phyloP scores from a whole-genome alignment of 1,284 basidiomycete genomes.

The Pseudozyma flocculosa region DNA sequence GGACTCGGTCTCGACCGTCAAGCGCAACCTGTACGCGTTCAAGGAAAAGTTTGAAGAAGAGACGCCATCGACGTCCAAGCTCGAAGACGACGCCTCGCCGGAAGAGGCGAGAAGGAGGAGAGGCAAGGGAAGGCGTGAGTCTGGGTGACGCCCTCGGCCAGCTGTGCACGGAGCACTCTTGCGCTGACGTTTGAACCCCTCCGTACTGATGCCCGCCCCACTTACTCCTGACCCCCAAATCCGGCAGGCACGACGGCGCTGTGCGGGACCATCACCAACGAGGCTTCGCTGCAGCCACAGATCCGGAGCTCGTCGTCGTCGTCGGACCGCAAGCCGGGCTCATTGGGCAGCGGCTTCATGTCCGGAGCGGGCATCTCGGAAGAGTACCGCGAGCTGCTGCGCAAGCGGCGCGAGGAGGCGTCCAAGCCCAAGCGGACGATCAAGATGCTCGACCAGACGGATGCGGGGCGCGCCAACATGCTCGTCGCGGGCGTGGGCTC shows the following conservation, averaged over 20 bases:
- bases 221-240: neutral
- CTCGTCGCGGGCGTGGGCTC: slow-evolving; percentile 49
- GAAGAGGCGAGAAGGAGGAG: slow-evolving; percentile 2
- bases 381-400: slow-evolving; percentile 60
- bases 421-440: slow-evolving; percentile 60
- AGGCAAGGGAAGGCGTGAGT: slow-evolving; percentile 6
- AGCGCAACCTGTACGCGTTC: slow-evolving; percentile 53
- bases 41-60: slow-evolving; percentile 35
- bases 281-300: slow-evolving; percentile 50
- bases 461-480: slow-evolving; percentile 58
- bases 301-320: slow-evolving; percentile 9
- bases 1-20: slow-evolving; percentile 28
- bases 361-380: slow-evolving; percentile 46
- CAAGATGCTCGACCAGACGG: slow-evolving; percentile 59
- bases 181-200: no score
- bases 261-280: slow-evolving; percentile 50
- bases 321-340: slow-evolving; percentile 17
- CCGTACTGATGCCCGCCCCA: neutral
- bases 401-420: slow-evolving; percentile 59
- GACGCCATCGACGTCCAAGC: slow-evolving; percentile 3
- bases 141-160: no score
- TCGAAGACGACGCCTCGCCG: slow-evolving; percentile 8
- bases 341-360: slow-evolving; percentile 21
- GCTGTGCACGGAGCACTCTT: neutral
- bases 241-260: slow-evolving; percentile 30